Conservation (phyloP, 1,139 yeast species). For the Diutina rugosa region DNA sequence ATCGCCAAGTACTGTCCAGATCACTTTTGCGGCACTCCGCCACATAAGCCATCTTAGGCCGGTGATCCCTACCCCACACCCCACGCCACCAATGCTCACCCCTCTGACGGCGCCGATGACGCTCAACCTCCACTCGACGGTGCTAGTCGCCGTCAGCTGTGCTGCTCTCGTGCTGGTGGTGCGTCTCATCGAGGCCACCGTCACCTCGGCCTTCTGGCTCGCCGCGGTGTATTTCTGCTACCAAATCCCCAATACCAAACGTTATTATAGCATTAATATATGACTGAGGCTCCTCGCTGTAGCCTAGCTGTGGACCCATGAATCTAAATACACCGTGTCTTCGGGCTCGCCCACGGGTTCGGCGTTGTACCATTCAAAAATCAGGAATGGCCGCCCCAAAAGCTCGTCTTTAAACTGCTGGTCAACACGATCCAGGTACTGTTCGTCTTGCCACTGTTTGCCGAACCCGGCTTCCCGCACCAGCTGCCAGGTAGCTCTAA, state of each 20-base stretch:
- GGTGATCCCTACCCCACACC: not conserved
- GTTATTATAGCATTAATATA: not conserved
- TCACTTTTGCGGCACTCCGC: not conserved
- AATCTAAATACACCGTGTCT: conserved; percentile 27
- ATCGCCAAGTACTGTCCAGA: not conserved
- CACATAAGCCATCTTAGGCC: not conserved
- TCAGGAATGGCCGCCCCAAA: not conserved
- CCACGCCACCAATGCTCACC: not conserved
- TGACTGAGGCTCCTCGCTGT: not conserved
- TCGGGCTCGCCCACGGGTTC: conserved; percentile 13
- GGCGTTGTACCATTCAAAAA: not conserved
- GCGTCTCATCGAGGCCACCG: not conserved
- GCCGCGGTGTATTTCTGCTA: not conserved
- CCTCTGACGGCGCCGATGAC: not conserved
- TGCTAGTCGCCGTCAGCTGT: not conserved
- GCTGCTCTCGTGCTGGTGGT: not conserved
- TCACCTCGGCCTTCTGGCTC: not conserved
- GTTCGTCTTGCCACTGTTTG: conserved; percentile 12
- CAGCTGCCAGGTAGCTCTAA: conserved; percentile 48
- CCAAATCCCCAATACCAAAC: not conserved
- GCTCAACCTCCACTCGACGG: not conserved
- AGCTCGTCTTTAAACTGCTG: conserved; percentile 4
- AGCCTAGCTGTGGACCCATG: conserved; percentile 20
- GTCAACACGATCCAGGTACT: conserved; percentile 4
- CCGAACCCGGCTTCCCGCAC: conserved; percentile 53